Evolutionary conservation across 2,329 filamentous ascomycete genomes (phyloP), one percentile per base, ranked within the genome.

Genomic region (Verticillium nonalfalfae): DNA sequence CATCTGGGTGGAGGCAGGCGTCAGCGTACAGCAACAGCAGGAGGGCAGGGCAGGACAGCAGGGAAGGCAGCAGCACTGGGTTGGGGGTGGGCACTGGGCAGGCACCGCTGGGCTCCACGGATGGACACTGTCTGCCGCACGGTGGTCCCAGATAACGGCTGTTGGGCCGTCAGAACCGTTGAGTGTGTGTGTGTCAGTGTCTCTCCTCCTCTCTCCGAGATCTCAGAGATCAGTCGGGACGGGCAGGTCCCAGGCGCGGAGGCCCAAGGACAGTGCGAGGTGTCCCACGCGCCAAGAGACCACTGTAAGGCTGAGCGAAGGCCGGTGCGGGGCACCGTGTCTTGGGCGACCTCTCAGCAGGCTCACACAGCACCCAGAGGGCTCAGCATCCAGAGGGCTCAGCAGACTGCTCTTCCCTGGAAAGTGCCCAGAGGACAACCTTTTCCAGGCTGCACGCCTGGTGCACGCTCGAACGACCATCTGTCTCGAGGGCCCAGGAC

Each of bases 1-100:
- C 58, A 59, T 59, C 58, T 59, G 58, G 33, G 56, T 38, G 35
- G 40, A 50, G 35, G n/a, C 40, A 50, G 40, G 40, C 40, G 40
- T 50, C 40, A 50, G 40, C 40, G 40, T 50, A 50, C 40, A 50
- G 40, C 40, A 50, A 21, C 11, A 4, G 13, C 36, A 38, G 36
- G 36, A 14, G 13, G 36, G 5, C 36, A 38, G 36, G n/a, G n/a
- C 15, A 45, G 26, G 2, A 26, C 26, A 36, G 21, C 40, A 50
- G 40, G 40, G 40, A 50, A 50, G 40, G 40, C 18, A 50, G 26
- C 55, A 35, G n/a, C n/a, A n/a, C 55, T 36, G 55, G 55, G 35
- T 36, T 31, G 7, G 14, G 18, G 55, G 33, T 35, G 57, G 38
- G 40, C 34, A 35, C 34, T 9, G 56, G 57, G 31, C n/a, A 58